These are phyloP conservation scores for Anthracocystis setariae DNA, from an alignment of 1,284 basidiomycete species.

Conservation along the genomic window DNA sequence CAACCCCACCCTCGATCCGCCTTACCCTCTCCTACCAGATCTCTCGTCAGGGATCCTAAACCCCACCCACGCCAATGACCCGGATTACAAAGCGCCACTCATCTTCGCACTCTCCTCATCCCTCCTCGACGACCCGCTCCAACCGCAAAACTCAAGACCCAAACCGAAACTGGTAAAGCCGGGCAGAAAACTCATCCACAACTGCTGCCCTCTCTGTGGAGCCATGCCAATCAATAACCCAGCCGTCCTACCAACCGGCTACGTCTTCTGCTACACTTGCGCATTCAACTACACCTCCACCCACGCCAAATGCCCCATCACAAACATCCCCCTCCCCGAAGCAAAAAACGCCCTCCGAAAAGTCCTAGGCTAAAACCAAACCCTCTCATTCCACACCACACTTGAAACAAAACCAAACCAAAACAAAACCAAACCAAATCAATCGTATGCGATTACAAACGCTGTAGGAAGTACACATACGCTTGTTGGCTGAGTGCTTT, in stretches of 20 bases:
- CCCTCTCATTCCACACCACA: neutral
- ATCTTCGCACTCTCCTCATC: constrained; percentile 23
- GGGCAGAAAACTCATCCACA: constrained; percentile 70
- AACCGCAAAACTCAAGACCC: neutral
- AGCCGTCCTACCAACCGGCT: constrained; percentile 88
- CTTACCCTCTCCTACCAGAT: constrained; percentile 17
- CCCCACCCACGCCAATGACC: neutral
- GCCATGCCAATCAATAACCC: constrained; percentile 80
- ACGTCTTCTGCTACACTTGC: constrained; percentile 96
- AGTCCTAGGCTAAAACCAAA: constrained; percentile 74
- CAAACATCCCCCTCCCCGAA: constrained; percentile 77
- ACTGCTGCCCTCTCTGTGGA: constrained; percentile 87
- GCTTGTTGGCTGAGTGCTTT: constrained; percentile 43
- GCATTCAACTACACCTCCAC: constrained; percentile 84
- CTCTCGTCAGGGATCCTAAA: constrained; percentile 5
- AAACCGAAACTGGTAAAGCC: neutral
- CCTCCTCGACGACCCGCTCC: constrained; percentile 26
- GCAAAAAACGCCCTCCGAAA: constrained; percentile 81
- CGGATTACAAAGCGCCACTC: constrained; percentile 20
- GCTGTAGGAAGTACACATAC: constrained; percentile 59
- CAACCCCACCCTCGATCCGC: constrained; percentile 13
- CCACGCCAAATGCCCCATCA: constrained; percentile 84
- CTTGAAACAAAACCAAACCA: too few species aligned
- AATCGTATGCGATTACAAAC: too few species aligned
- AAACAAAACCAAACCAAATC: too few species aligned